Evolutionary conservation across 75 land plant genomes (phyloP).

Genomic region (Pseudotsuga menziesii): DNA sequence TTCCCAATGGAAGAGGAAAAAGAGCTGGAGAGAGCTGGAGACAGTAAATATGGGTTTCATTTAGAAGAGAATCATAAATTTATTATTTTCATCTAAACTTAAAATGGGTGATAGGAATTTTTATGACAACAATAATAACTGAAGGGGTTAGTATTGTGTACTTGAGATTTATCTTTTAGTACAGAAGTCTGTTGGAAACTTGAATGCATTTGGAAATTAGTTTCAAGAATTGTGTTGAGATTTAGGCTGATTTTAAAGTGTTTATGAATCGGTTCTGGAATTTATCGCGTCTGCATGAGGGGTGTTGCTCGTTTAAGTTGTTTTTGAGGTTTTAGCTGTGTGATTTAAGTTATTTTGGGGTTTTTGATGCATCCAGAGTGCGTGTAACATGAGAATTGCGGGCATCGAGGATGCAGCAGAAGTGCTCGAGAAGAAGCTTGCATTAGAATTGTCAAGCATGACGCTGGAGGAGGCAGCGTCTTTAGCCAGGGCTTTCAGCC

Average conservation of each 20-base stretch:
- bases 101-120: too few species aligned
- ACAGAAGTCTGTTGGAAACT: not conserved
- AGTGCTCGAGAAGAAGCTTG: constrained; percentile 73
- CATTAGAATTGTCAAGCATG: constrained; percentile 72
- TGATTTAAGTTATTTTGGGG: not conserved
- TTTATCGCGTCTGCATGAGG: not conserved
- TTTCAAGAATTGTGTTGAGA: not conserved
- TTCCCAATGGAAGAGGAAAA: too few species aligned
- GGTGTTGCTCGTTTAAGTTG: not conserved
- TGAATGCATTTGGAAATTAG: too few species aligned
- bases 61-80: too few species aligned
- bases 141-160: too few species aligned
- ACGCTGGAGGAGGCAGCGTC: constrained; percentile 72
- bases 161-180: not conserved
- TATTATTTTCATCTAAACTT: too few species aligned
- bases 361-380: constrained; percentile 39
- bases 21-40: too few species aligned
- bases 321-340: not conserved
- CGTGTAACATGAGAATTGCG: constrained; percentile 66
- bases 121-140: too few species aligned
- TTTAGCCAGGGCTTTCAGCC: constrained; percentile 89
- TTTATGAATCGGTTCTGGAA: not conserved
- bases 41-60: too few species aligned
- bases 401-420: constrained; percentile 81
- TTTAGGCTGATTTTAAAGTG: not conserved